A percentile compares a stretch with the other conserved stretches of the same genome.
These are phyloP conservation scores for Gonium pectorale DNA, from an alignment of 139 green algal species.

Conservation along the genomic window DNA sequence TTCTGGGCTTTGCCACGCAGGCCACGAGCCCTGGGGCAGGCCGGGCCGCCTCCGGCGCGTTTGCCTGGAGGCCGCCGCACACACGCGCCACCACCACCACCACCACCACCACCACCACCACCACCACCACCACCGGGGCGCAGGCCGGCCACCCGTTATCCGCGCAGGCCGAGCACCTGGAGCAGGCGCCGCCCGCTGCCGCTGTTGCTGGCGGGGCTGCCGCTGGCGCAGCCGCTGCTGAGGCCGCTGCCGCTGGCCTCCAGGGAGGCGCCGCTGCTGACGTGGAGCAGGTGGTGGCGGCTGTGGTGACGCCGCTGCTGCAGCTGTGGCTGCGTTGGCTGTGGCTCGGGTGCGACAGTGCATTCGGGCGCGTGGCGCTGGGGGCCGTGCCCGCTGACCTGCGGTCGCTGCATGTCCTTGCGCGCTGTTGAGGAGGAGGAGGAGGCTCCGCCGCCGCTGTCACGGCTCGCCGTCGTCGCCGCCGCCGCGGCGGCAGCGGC, in stretches of 20 bases:
- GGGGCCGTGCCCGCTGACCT: no score
- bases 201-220: not conserved
- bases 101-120: no score
- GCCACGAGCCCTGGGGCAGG: no score
- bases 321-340: not conserved
- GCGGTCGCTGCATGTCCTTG: not conserved
- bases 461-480: not conserved
- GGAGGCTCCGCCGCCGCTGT: not conserved
- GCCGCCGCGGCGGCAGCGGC: not conserved
- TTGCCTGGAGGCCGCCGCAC: no score
- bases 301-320: not conserved
- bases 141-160: not conserved
- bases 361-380: no score
- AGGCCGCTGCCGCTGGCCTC: slow-evolving; percentile 5
- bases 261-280: no score
- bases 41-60: no score
- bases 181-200: not conserved
- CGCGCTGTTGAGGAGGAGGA: no score
- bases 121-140: no score
- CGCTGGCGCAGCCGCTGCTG: not conserved
- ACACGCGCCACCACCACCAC: no score
- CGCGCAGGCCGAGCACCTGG: not conserved
- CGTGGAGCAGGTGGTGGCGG: not conserved
- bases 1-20: no score
- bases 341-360: no score